These are phyloP conservation scores for Leishmania turanica DNA, from an alignment of 208 protist genomes.

Conservation along the genomic window DNA sequence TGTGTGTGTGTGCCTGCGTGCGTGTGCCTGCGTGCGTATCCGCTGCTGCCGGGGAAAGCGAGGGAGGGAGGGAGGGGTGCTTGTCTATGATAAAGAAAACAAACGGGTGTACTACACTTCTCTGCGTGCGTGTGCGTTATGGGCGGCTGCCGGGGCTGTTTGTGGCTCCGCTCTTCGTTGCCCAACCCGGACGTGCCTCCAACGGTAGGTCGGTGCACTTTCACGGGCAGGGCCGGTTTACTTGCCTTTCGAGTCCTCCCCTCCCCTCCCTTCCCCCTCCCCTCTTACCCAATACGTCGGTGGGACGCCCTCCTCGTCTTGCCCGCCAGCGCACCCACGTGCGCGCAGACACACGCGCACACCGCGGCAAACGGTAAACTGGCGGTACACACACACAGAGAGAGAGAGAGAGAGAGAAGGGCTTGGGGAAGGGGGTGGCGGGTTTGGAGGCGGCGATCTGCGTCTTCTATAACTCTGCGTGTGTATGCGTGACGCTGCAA, in stretches of 20 bases:
- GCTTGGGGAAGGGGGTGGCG: background rate
- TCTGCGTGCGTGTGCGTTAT: background rate
- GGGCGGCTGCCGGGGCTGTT: background rate
- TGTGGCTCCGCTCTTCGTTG: background rate
- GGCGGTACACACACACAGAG: background rate
- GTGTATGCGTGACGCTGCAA: background rate
- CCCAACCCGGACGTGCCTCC: background rate
- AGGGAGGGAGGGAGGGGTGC: background rate
- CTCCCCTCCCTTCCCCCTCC: background rate
- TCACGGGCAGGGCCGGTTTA: background rate
- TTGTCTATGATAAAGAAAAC: conserved; percentile 1
- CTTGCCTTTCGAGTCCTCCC: background rate
- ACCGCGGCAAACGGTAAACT: background rate
- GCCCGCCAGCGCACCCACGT: background rate
- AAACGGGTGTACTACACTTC: background rate
- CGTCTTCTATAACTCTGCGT: background rate
- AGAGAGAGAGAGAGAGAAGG: background rate
- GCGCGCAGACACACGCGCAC: background rate
- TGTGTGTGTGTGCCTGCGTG: too few relatives aligned
- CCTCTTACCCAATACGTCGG: background rate
- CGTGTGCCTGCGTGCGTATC: background rate
- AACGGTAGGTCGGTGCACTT: background rate
- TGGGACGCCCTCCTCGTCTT: background rate
- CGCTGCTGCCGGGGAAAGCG: background rate
- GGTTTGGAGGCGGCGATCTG: background rate